phyloP scores from a whole-genome alignment of 306 rosid species.

The Pyrus bretschneideri region DNA sequence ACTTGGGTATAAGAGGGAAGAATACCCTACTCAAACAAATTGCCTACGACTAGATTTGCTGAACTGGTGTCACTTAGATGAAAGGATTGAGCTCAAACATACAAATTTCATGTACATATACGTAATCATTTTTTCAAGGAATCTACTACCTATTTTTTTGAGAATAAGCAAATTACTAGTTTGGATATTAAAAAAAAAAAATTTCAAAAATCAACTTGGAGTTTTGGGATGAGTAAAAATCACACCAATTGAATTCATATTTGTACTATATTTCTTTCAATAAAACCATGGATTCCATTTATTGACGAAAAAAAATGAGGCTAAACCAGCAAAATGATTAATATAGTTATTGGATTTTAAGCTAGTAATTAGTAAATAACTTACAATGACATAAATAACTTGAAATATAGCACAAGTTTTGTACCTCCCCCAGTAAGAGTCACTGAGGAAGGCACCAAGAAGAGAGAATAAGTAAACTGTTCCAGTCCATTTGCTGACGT shows the following conservation, averaged over 20 bases:
- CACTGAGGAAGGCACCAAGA: constrained; percentile 80
- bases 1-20: too few relatives aligned
- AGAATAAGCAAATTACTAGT: not conserved
- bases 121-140: too few relatives aligned
- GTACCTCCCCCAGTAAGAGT: constrained; percentile 76
- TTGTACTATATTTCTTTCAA: not conserved
- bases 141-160: too few relatives aligned
- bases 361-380: not conserved
- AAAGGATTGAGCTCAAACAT: not conserved
- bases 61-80: too few relatives aligned
- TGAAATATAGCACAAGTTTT: constrained; percentile 66
- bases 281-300: not conserved
- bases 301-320: not conserved
- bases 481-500: constrained; percentile 80
- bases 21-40: too few relatives aligned
- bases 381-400: constrained; percentile 55
- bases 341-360: not conserved
- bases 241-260: not conserved
- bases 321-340: not conserved
- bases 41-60: too few relatives aligned
- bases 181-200: not conserved
- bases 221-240: not conserved
- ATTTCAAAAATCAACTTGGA: not conserved
- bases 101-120: too few relatives aligned
- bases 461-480: constrained; percentile 76